A percentile compares a stretch with the other conserved stretches of the same genome.
Conservation (phyloP, 352 stramenopile genomes). For the Phytophthora citrophthora region DNA sequence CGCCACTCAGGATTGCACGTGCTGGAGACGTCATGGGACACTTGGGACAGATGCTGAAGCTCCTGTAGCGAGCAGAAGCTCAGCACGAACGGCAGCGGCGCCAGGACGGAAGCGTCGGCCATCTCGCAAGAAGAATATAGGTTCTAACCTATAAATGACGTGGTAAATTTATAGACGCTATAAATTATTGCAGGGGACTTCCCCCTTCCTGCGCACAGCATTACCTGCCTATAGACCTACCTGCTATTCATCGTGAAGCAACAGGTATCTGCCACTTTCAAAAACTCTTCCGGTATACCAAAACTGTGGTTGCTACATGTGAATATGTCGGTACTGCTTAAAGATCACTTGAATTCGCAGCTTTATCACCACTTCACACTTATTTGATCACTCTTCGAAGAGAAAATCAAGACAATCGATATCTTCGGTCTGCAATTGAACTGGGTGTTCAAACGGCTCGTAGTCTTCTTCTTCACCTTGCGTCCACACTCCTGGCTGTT, state of each 20-base stretch:
- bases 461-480: conserved; percentile 33
- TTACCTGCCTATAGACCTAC: too few relatives aligned
- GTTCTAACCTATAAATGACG: background rate
- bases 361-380: background rate
- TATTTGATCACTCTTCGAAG: conserved; percentile 28
- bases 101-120: conserved; percentile 23
- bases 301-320: too few relatives aligned
- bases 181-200: too few relatives aligned
- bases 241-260: too few relatives aligned
- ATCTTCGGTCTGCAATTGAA: conserved; percentile 45
- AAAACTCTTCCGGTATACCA: too few relatives aligned
- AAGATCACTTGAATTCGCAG: too few relatives aligned
- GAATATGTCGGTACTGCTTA: too few relatives aligned
- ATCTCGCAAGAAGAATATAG: background rate
- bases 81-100: conserved; percentile 60
- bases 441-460: conserved; percentile 46
- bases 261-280: too few relatives aligned
- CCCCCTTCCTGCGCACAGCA: too few relatives aligned
- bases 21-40: conserved; percentile 46
- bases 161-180: too few relatives aligned
- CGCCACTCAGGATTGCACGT: conserved; percentile 74
- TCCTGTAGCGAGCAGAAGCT: conserved; percentile 51
- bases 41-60: conserved; percentile 52
- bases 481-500: conserved; percentile 1
- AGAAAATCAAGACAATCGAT: conserved; percentile 42